Conservation (phyloP, 306 rosid species). For the Vachellia pachyceras region DNA sequence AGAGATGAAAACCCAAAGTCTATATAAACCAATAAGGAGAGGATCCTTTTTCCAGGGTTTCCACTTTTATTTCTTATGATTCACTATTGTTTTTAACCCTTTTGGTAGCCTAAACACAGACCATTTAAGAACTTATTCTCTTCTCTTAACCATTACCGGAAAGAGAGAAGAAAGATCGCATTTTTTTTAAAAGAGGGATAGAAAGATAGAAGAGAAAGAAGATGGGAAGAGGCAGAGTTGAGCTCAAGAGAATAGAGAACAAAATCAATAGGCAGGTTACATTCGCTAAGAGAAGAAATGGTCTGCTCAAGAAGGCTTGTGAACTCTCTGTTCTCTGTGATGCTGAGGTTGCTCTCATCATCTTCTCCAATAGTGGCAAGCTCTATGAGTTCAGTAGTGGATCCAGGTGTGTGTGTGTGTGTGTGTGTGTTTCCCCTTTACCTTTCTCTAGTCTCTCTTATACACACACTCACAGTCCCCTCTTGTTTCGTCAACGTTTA, state of each 20-base stretch:
- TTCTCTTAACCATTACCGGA: constrained; percentile 60
- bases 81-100: constrained; percentile 54
- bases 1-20: constrained; percentile 34
- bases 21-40: constrained; percentile 1
- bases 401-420: constrained; percentile 59
- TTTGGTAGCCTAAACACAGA: constrained; percentile 58
- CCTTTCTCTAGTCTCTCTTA: not conserved
- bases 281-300: constrained; percentile 94
- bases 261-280: constrained; percentile 94
- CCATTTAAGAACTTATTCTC: constrained; percentile 55
- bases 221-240: constrained; percentile 89
- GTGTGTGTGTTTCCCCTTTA: not conserved
- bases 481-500: not conserved
- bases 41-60: constrained; percentile 44
- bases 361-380: constrained; percentile 89
- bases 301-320: constrained; percentile 85
- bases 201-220: not conserved
- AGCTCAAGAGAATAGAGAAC: constrained; percentile 94
- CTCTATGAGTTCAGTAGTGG: constrained; percentile 89
- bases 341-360: constrained; percentile 90
- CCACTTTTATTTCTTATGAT: constrained; percentile 38
- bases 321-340: constrained; percentile 93
- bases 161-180: constrained; percentile 39
- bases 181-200: constrained; percentile 10
- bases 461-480: not conserved